Evolutionary conservation across 352 stramenopile species (phyloP), one percentile per base, ranked within the genome.

Genomic region (Pythium brachiatum): DNA sequence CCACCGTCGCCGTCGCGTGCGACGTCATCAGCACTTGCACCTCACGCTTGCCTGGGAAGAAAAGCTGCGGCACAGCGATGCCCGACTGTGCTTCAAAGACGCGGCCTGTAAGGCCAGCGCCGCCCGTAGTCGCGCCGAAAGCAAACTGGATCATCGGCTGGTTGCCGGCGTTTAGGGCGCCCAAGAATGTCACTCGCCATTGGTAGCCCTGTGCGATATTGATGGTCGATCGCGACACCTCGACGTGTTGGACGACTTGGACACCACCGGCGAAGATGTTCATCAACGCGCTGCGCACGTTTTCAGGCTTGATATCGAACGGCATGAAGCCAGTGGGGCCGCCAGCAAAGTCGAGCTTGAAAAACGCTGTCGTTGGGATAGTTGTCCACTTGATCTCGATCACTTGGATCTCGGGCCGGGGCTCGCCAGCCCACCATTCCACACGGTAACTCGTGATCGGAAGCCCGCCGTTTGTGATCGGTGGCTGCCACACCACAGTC

Each of bases 221-320:
- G 31, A 89, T 66, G 2, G 70, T 74, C 31, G 71, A 68, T 20
- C 80, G 66, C 12, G 72, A 75, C 3, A 94, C 81, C 48, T 83
- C 63, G 18, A 89, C 58, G 57, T 78, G 59, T 31, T 69, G 59
- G 26, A 78, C 57, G 13, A 66, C 23, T 11, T 62, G 53, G 6
- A 44, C 43, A 25, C 57, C 61, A 12, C 36, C 27, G 0, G 70
- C 66, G 18, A 90, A 75, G 23, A 98, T 74, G 60, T 97, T 97
- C 75, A 98, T 91, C 20, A 98, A 71, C 23, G 82, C 81, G 57
- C 76, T 87, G 9, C 92, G 81, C 9, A 98, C 51, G 64, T 96
- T 90, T 59, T 88, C 86, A 2, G 88, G 75, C 11, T 81, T 62
- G 2, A 91, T 74, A 72, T 97, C 76, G 59, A 88, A 88, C 1